These are phyloP conservation scores for Phytopythium ostracodes DNA, from an alignment of 352 stramenopile species.

Conservation along the genomic window DNA sequence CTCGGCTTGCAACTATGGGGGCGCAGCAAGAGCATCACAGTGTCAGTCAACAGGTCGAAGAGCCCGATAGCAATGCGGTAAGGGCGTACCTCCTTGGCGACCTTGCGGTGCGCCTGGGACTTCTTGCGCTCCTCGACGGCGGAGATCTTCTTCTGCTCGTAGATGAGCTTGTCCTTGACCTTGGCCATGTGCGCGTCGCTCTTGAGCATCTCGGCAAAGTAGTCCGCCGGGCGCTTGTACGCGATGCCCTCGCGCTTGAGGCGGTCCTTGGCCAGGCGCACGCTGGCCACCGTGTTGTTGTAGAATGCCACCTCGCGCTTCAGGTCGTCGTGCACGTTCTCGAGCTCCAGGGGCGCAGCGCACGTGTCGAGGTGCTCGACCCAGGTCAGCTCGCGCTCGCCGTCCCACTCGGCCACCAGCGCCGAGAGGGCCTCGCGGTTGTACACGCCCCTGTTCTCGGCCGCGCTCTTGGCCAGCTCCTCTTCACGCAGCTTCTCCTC, in stretches of 20 bases:
- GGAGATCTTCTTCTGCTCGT: constrained; percentile 99
- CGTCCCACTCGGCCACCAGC: constrained; percentile 55
- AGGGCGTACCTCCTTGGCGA: constrained; percentile 90
- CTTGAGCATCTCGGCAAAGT: constrained; percentile 99
- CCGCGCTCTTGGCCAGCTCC: constrained; percentile 19
- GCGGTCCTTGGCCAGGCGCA: constrained; percentile 67
- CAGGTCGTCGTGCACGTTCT: constrained; percentile 85
- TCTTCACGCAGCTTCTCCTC: constrained; percentile 62
- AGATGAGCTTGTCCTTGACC: constrained; percentile 98
- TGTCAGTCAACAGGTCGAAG: not conserved
- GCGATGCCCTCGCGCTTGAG: constrained; percentile 69
- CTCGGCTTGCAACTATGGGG: constrained; percentile 42
- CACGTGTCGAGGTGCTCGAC: constrained; percentile 81
- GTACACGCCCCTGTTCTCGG: constrained; percentile 62
- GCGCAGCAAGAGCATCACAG: constrained; percentile 12
- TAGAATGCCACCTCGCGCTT: constrained; percentile 96
- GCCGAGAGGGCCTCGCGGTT: constrained; percentile 64
- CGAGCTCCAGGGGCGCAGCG: constrained; percentile 45
- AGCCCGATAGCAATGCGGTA: not conserved
- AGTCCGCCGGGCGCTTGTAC: constrained; percentile 95
- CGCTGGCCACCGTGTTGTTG: constrained; percentile 83
- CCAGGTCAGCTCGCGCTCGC: constrained; percentile 49
- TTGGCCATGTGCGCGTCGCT: constrained; percentile 94
- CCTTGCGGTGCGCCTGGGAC: constrained; percentile 95
- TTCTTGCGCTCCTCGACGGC: constrained; percentile 97